Evolutionary conservation across 2,329 filamentous ascomycete species (phyloP), one percentile per base, ranked within the genome.

Genomic region (Colletotrichum sojae): DNA sequence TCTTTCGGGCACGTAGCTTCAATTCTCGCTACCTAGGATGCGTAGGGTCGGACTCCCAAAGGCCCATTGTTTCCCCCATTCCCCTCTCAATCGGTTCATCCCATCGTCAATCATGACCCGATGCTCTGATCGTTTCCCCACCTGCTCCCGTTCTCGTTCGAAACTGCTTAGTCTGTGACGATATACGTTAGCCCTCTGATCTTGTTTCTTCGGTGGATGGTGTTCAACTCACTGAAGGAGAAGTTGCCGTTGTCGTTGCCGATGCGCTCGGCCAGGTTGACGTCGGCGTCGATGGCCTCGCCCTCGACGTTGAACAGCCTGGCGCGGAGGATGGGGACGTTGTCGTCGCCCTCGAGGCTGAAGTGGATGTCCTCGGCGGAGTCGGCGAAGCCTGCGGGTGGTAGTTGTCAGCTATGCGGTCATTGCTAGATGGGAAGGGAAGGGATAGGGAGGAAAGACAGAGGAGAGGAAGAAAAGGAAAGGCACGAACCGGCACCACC

Each of bases 191-290:
- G 40, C 15, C 25, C 25, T 15, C 22, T 36, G 4, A 27, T 13
- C 13, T 27, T 15, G 22, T 20, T 4, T 53, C 36, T 18, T 27
- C 2, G 15, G 18, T 12, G n/a, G 51, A 2, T 15, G 15, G n/a
- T 5, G 12, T 39, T 36, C 16, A 56, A 56, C 60, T 63, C 25
- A 69, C 66, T 36, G 31, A 79, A 83, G 63, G 70, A 59, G 67
- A 88, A 80, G 1, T 67, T 31, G n/a, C 88, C 88, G 72, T 86
- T 75, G 20, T 84, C 73, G 78, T 90, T 90, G 67, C 77, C 76
- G 62, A 90, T 81, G 67, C 85, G 80, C 82, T 89, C 86, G 3
- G 83, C 76, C 6, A 90, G 82, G 80, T 90, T 90, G 71, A 90
- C 71, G 72, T 90, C 82, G 45, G 81, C 77, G 6, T 76, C 67